Evolutionary conservation across 306 rosid genomes (phyloP).

Genomic region (Corylus americana): DNA sequence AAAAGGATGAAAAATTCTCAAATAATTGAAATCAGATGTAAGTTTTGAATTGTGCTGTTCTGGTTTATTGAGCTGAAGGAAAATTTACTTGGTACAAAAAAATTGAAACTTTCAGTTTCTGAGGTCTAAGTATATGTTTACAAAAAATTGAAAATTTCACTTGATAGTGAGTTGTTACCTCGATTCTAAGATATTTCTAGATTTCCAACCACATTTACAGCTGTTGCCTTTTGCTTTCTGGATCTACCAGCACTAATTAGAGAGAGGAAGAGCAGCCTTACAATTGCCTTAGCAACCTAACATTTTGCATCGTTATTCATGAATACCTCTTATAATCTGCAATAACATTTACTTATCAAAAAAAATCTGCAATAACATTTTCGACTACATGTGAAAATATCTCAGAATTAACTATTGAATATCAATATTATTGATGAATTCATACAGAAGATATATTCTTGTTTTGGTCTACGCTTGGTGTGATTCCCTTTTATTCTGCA

Average conservation of each 20-base stretch:
- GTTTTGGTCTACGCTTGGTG: background rate
- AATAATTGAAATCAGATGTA: too few species aligned
- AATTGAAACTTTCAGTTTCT: background rate
- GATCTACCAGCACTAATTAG: background rate
- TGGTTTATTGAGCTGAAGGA: background rate
- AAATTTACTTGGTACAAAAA: background rate
- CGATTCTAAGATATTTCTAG: background rate
- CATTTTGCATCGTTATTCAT: background rate
- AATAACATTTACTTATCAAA: background rate
- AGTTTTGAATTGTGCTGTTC: background rate
- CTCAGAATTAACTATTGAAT: background rate
- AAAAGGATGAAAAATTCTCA: too few species aligned
- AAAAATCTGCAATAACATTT: background rate
- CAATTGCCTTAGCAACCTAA: background rate
- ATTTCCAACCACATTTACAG: background rate
- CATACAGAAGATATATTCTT: background rate
- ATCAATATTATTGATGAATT: background rate
- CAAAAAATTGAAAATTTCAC: background rate
- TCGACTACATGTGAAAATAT: background rate
- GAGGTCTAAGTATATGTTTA: background rate
- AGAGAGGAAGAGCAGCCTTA: background rate
- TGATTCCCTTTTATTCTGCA: background rate
- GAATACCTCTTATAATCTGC: background rate
- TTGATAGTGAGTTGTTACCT: too few species aligned
- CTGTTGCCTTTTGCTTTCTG: background rate